These are phyloP conservation scores for Deuterostichococcus epilithicus DNA, from an alignment of 139 green algal species.

Conservation along the genomic window DNA sequence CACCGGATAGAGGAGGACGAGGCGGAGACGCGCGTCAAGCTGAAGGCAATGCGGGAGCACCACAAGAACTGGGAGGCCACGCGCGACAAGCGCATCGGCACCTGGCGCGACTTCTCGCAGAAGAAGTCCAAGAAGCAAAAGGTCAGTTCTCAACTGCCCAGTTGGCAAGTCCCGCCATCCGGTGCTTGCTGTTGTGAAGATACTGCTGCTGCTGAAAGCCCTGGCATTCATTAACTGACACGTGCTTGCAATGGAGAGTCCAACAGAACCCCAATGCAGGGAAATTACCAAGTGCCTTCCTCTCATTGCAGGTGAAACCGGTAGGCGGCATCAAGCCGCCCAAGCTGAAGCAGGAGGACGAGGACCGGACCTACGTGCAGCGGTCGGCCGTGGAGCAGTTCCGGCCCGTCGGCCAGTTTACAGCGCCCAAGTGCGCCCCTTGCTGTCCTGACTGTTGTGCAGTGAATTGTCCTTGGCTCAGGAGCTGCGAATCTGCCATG, in stretches of 20 bases:
- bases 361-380: constrained; percentile 81
- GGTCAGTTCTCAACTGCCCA: not conserved
- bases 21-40: constrained; percentile 38
- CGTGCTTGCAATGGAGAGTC: not conserved
- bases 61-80: constrained; percentile 82
- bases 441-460: not conserved
- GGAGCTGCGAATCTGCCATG: too few species aligned
- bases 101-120: constrained; percentile 72
- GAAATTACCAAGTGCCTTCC: not conserved
- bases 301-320: constrained; percentile 17
- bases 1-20: constrained; percentile 60
- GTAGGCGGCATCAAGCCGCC: constrained; percentile 34
- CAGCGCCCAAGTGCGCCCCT: not conserved
- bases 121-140: constrained; percentile 49
- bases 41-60: constrained; percentile 59
- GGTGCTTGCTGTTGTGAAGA: not conserved
- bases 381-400: constrained; percentile 64
- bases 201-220: not conserved
- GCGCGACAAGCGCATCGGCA: constrained; percentile 63
- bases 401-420: constrained; percentile 30
- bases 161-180: not conserved
- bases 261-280: not conserved
- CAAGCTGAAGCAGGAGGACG: constrained; percentile 45
- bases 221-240: not conserved
- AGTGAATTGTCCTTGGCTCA: not conserved